These are phyloP conservation scores for Fusarium aywerte DNA, from an alignment of 2,329 filamentous ascomycete genomes.

Conservation along the genomic window DNA sequence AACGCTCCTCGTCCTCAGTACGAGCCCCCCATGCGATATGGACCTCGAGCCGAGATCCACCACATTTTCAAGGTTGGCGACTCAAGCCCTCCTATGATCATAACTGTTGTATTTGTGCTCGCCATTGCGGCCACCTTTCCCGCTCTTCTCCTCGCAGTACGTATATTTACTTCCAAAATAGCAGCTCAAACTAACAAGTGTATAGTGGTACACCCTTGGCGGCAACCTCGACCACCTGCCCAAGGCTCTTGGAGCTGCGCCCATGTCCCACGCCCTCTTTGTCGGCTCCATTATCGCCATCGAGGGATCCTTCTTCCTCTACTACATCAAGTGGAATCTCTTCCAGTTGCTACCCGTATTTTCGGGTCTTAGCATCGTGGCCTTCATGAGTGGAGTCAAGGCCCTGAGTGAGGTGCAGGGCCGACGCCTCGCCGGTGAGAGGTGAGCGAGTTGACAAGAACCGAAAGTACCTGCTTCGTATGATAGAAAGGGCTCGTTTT, in stretches of 20 bases:
- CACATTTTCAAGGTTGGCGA: constrained; percentile 89
- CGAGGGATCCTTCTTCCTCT: constrained; percentile 93
- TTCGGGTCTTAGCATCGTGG: constrained; percentile 72
- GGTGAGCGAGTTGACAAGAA: constrained; percentile 51
- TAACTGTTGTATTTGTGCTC: constrained; percentile 81
- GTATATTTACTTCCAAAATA: constrained; percentile 45
- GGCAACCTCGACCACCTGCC: constrained; percentile 83
- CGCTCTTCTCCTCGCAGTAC: constrained; percentile 74
- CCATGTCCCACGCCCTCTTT: constrained; percentile 84
- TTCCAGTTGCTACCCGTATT: constrained; percentile 87
- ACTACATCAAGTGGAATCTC: constrained; percentile 91
- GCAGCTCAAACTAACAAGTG: constrained; percentile 33
- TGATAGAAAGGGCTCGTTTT: constrained; percentile 17
- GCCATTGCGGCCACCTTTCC: constrained; percentile 80
- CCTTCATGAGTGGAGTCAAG: constrained; percentile 88
- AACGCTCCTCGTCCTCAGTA: constrained; percentile 68
- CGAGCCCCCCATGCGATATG: constrained; percentile 81
- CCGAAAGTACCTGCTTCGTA: constrained; percentile 7
- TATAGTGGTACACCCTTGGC: constrained; percentile 81
- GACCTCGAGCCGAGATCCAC: constrained; percentile 84
- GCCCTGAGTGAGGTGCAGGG: constrained; percentile 94
- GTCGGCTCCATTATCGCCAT: constrained; percentile 87
- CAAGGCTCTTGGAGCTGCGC: constrained; percentile 79
- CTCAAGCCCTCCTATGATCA: constrained; percentile 80
- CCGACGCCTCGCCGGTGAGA: constrained; percentile 80